These are phyloP conservation scores for Cryptococcus sp. DNA, from an alignment of 1,284 basidiomycete species.

Conservation along the genomic window DNA sequence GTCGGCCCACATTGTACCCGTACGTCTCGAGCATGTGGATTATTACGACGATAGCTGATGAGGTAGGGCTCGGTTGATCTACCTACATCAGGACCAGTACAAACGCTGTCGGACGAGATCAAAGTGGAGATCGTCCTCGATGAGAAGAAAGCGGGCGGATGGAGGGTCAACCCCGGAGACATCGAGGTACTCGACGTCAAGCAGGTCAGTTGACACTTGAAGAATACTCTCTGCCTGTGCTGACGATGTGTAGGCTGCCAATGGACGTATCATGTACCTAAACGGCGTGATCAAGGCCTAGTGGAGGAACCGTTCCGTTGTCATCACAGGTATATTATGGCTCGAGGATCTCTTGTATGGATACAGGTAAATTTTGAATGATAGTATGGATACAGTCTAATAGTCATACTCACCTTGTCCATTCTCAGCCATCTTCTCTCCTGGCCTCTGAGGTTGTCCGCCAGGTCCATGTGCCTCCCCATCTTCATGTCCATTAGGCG, in stretches of 20 bases:
- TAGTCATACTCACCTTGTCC: constrained; percentile 46
- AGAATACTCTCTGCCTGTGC: too few species aligned
- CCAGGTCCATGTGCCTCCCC: constrained; percentile 2
- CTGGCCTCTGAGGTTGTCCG: background rate
- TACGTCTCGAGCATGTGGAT: constrained; percentile 10
- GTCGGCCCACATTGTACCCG: constrained; percentile 37
- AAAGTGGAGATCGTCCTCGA: constrained; percentile 22
- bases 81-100: constrained; percentile 7
- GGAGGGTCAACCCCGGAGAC: constrained; percentile 35
- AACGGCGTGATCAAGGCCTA: constrained; percentile 29
- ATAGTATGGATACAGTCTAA: too few species aligned
- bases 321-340: background rate
- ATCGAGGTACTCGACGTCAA: constrained; percentile 34
- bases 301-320: background rate
- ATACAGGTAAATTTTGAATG: too few species aligned
- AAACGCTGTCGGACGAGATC: constrained; percentile 26
- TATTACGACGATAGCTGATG: background rate
- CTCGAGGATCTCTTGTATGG: constrained; percentile 3
- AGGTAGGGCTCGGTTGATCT: constrained; percentile 14
- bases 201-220: constrained; percentile 22
- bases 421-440: constrained; percentile 19
- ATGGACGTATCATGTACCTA: constrained; percentile 39
- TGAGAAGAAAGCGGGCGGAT: constrained; percentile 15
- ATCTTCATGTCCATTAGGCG: constrained; percentile 12
- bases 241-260: constrained; percentile 22